phyloP scores from a whole-genome alignment of 1,284 basidiomycete genomes.

The Neonothopanus nambi region DNA sequence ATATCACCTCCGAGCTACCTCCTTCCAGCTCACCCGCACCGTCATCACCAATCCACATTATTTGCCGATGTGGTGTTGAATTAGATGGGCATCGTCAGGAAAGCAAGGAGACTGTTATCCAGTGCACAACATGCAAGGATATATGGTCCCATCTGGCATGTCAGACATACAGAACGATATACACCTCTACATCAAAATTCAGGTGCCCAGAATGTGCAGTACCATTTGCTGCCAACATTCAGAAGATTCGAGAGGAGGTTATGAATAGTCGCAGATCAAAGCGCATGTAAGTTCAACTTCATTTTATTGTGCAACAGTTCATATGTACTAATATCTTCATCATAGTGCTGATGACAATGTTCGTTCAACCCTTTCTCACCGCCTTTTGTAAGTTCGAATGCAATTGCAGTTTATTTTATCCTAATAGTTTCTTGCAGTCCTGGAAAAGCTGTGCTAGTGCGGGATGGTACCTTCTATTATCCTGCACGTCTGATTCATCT shows the following conservation, averaged over 20 bases:
- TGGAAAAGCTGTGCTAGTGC: constrained; percentile 15
- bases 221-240: background rate
- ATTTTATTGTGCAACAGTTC: too few relatives aligned
- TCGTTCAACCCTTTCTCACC: too few relatives aligned
- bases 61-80: constrained; percentile 23
- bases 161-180: constrained; percentile 20
- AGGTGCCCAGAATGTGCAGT: background rate
- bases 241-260: background rate
- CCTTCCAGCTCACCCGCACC: constrained; percentile 13
- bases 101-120: constrained; percentile 6
- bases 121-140: constrained; percentile 23
- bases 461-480: constrained; percentile 23
- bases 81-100: constrained; percentile 20
- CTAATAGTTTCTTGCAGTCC: background rate
- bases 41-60: constrained; percentile 15
- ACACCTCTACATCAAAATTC: too few relatives aligned
- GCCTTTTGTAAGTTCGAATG: constrained; percentile 21
- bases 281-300: too few relatives aligned
- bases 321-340: too few relatives aligned
- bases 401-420: constrained; percentile 4
- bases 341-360: too few relatives aligned
- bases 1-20: too few relatives aligned
- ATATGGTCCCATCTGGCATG: constrained; percentile 30
- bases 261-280: too few relatives aligned
- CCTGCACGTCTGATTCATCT: constrained; percentile 18